Evolutionary conservation across 2,329 filamentous ascomycete species (phyloP).

Genomic region (Neofusicoccum umdonicola): DNA sequence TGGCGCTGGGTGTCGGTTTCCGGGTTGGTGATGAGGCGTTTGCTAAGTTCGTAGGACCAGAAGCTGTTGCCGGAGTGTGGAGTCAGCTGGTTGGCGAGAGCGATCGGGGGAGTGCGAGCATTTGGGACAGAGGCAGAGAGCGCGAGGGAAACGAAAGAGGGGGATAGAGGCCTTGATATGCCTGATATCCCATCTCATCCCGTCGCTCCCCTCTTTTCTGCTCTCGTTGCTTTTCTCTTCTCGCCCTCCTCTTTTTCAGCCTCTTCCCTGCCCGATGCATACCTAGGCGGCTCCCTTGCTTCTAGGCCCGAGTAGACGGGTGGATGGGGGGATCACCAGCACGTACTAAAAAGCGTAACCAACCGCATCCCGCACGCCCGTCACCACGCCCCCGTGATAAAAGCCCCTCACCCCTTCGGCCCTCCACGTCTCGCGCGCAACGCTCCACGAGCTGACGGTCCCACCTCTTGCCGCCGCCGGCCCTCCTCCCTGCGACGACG

Average conservation of each 20-base stretch:
- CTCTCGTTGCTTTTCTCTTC: background rate
- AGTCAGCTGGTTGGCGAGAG: too few relatives aligned
- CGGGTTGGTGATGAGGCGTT: constrained; percentile 45
- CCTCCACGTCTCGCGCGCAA: constrained; percentile 61
- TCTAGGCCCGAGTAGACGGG: too few relatives aligned
- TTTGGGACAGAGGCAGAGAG: too few relatives aligned
- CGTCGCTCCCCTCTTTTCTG: background rate
- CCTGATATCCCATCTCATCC: too few relatives aligned
- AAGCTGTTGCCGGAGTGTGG: constrained; percentile 52
- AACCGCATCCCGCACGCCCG: constrained; percentile 77
- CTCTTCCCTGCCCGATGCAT: background rate
- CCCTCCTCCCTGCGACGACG: background rate
- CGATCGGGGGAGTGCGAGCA: background rate
- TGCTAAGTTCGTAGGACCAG: constrained; percentile 82
- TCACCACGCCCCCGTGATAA: constrained; percentile 79
- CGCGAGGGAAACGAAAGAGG: too few relatives aligned
- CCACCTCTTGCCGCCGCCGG: constrained; percentile 33
- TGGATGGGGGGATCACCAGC: background rate
- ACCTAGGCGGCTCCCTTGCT: too few relatives aligned
- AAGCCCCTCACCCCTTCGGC: constrained; percentile 65
- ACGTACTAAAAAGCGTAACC: constrained; percentile 91
- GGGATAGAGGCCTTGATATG: too few relatives aligned
- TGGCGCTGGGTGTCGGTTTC: constrained; percentile 46
- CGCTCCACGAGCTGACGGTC: constrained; percentile 54
- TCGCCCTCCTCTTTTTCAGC: background rate